phyloP scores from a whole-genome alignment of 768 basidiomycete species.

The Suillus ampliporus region DNA sequence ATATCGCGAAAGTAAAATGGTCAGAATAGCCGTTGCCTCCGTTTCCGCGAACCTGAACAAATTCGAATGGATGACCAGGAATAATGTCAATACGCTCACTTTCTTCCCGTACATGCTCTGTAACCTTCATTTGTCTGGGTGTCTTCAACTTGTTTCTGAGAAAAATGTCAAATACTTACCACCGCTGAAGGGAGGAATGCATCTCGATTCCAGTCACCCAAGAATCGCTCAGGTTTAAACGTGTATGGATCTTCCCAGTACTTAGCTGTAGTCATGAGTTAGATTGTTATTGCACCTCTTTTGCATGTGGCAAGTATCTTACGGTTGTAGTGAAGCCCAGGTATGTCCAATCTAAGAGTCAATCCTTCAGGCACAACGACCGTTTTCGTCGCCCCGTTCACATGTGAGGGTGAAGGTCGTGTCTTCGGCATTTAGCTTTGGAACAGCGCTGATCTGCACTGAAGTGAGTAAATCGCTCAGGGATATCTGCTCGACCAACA shows the following conservation, averaged over 20 bases:
- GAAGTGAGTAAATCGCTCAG: not conserved
- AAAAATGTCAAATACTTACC: slow-evolving; percentile 32
- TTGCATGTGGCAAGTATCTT: slow-evolving; percentile 19
- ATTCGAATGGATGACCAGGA: not conserved
- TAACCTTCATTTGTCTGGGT: slow-evolving; percentile 32
- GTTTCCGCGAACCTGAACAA: slow-evolving; percentile 54
- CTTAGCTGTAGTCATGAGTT: slow-evolving; percentile 29
- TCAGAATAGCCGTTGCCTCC: slow-evolving; percentile 56
- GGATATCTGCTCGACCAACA: slow-evolving; percentile 7
- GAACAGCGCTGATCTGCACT: slow-evolving; percentile 44
- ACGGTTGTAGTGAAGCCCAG: slow-evolving; percentile 59
- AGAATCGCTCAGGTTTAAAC: slow-evolving; percentile 52
- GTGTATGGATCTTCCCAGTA: slow-evolving; percentile 45
- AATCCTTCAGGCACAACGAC: slow-evolving; percentile 52
- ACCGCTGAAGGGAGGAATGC: slow-evolving; percentile 57
- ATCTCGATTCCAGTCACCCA: slow-evolving; percentile 59
- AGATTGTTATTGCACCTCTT: not conserved
- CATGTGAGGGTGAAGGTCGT: slow-evolving; percentile 42
- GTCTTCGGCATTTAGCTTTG: slow-evolving; percentile 54
- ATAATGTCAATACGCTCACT: slow-evolving; percentile 30
- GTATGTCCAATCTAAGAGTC: slow-evolving; percentile 40
- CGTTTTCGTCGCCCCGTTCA: slow-evolving; percentile 42
- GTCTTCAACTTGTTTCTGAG: slow-evolving; percentile 6
- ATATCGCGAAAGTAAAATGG: slow-evolving; percentile 52
- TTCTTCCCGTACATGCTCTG: slow-evolving; percentile 51